phyloP scores from a whole-genome alignment of 176 grass and related monocot species.

The Cocos nucifera region DNA sequence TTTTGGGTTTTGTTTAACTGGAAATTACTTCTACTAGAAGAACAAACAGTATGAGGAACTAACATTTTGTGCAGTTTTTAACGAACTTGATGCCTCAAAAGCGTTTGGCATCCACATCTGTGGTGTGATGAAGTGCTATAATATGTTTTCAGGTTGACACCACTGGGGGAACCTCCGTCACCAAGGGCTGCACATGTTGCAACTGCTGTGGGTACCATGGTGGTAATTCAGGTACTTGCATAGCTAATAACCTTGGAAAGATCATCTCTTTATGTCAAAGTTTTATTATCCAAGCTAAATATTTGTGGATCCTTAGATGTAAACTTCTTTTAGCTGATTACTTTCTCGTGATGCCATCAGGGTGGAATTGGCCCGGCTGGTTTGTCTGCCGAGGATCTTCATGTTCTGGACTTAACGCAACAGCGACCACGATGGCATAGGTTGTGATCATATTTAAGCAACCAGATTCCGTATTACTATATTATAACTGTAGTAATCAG shows the following conservation, averaged over 20 bases:
- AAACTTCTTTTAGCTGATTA: not conserved
- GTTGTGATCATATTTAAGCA: conserved; percentile 24
- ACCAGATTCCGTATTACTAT: not conserved
- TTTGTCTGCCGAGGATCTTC: conserved; percentile 96
- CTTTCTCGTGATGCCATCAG: conserved; percentile 31
- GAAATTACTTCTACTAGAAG: too few species aligned
- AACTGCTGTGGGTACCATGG: conserved; percentile 97
- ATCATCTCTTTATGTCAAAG: too few species aligned
- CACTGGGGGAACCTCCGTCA: conserved; percentile 91
- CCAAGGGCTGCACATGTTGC: conserved; percentile 97
- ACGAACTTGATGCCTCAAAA: too few species aligned
- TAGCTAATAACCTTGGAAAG: not conserved
- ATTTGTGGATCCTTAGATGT: too few species aligned
- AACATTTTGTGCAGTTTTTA: too few species aligned
- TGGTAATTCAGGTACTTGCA: conserved; percentile 84
- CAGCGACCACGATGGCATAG: conserved; percentile 92
- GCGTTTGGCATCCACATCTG: too few species aligned
- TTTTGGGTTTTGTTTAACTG: too few species aligned
- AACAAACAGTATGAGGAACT: too few species aligned
- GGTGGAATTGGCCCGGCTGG: conserved; percentile 96
- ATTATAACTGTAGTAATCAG: not conserved
- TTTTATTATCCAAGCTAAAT: too few species aligned
- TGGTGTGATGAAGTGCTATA: not conserved
- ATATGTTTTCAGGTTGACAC: conserved; percentile 58
- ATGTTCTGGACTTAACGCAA: conserved; percentile 90